Conservation (phyloP, 495 filamentous ascomycete genomes). For the Penicillium longicatenatum region DNA sequence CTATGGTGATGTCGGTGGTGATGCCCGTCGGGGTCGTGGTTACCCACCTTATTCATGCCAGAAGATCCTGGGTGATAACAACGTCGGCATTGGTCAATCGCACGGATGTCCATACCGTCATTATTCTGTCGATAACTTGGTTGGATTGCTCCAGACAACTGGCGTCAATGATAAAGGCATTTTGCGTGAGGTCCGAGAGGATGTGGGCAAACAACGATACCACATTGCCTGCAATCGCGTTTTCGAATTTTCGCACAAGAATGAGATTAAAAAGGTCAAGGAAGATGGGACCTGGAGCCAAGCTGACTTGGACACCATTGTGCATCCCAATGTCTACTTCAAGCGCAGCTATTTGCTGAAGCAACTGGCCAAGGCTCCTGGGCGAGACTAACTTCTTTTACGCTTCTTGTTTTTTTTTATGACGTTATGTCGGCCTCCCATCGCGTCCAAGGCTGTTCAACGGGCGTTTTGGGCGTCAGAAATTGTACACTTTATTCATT, state of each 20-base stretch:
- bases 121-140: slow-evolving; percentile 84
- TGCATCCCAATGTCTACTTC: slow-evolving; percentile 98
- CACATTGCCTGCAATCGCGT: slow-evolving; percentile 98
- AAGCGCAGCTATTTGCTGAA: slow-evolving; percentile 88
- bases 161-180: slow-evolving; percentile 79
- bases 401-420: slow-evolving; percentile 24
- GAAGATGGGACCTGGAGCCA: slow-evolving; percentile 76
- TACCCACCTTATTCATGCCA: slow-evolving; percentile 93
- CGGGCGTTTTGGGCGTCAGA: slow-evolving; percentile 21
- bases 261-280: slow-evolving; percentile 86
- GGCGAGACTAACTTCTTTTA: slow-evolving; percentile 28
- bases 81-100: slow-evolving; percentile 78
- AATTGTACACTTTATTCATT: slow-evolving; percentile 21
- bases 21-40: slow-evolving; percentile 77
- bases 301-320: slow-evolving; percentile 88
- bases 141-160: slow-evolving; percentile 66
- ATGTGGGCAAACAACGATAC: slow-evolving; percentile 83
- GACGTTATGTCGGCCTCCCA: slow-evolving; percentile 32
- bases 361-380: slow-evolving; percentile 48
- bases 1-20: slow-evolving; percentile 95
- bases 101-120: slow-evolving; percentile 97
- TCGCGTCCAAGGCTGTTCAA: slow-evolving; percentile 17
- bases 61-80: slow-evolving; percentile 85
- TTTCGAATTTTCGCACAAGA: slow-evolving; percentile 84
- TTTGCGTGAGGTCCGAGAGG: slow-evolving; percentile 79